phyloP scores from a whole-genome alignment of 202 grass and related monocot genomes.

The Zoysia matrella region DNA sequence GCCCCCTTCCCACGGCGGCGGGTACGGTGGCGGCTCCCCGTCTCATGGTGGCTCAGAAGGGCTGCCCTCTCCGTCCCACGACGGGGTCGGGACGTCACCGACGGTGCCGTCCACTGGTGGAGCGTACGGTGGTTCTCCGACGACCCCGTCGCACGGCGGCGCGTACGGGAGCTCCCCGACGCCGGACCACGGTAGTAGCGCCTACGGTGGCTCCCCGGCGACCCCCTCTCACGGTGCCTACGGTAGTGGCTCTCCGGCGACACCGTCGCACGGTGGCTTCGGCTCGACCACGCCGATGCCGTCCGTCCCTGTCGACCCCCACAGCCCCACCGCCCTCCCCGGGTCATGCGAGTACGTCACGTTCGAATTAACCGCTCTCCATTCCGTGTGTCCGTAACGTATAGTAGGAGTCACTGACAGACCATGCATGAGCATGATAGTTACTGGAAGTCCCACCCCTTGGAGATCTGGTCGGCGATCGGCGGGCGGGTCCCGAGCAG shows the following conservation, averaged over 20 bases:
- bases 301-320: constrained; percentile 46
- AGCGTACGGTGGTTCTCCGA: constrained; percentile 26
- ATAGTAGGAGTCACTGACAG: background rate
- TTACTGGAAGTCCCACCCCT: constrained; percentile 65
- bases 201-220: constrained; percentile 3
- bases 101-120: background rate
- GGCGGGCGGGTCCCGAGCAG: constrained; percentile 47
- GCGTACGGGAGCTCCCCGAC: background rate
- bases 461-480: constrained; percentile 51
- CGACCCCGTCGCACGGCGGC: constrained; percentile 28
- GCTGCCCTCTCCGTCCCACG: constrained; percentile 29
- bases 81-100: constrained; percentile 21
- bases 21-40: constrained; percentile 17
- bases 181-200: background rate
- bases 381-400: no score
- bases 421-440: background rate
- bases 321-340: constrained; percentile 32
- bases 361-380: background rate
- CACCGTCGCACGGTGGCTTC: constrained; percentile 31
- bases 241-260: constrained; percentile 30
- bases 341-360: constrained; percentile 74
- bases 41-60: constrained; percentile 7
- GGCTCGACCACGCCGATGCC: constrained; percentile 43
- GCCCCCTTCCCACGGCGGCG: constrained; percentile 20
- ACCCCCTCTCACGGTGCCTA: constrained; percentile 24